A percentile compares a stretch with the other conserved stretches of the same genome.
Evolutionary conservation across 257 asterid genomes (phyloP).

Genomic region (Nyctanthes arbortristis): DNA sequence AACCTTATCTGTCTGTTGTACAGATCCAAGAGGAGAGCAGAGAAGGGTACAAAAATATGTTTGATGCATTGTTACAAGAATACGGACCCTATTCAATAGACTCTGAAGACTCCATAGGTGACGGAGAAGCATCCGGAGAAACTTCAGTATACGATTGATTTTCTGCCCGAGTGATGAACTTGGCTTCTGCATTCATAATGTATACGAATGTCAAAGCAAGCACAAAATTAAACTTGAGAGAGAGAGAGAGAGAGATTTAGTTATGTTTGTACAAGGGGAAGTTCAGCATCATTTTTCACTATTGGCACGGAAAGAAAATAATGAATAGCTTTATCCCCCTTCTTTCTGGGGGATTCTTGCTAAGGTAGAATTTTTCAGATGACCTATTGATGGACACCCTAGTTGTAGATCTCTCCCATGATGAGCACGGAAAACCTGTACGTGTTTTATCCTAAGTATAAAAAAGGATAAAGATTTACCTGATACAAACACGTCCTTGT

Average conservation of each 20-base stretch:
- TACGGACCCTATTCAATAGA: neutral
- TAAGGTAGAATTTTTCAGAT: too few species aligned
- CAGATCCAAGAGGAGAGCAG: neutral
- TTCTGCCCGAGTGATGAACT: conserved; percentile 34
- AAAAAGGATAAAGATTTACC: conserved; percentile 40
- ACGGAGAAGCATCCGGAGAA: neutral
- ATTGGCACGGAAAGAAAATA: too few species aligned
- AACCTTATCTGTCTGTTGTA: too few species aligned
- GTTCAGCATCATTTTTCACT: too few species aligned
- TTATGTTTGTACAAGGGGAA: too few species aligned
- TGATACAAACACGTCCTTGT: conserved; percentile 78
- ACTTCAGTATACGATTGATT: conserved; percentile 26
- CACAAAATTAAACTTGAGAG: neutral
- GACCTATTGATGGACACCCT: neutral
- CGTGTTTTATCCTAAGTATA: neutral
- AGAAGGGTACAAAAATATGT: neutral
- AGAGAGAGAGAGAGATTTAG: too few species aligned
- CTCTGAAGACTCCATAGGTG: neutral
- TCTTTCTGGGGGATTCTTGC: too few species aligned
- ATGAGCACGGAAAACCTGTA: neutral
- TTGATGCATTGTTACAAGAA: neutral
- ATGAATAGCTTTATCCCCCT: too few species aligned
- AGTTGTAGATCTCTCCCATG: neutral
- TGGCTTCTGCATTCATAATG: conserved; percentile 28
- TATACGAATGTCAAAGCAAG: neutral